These are phyloP conservation scores for Athelia psychrophila DNA, from an alignment of 1,284 basidiomycete species.

Conservation along the genomic window DNA sequence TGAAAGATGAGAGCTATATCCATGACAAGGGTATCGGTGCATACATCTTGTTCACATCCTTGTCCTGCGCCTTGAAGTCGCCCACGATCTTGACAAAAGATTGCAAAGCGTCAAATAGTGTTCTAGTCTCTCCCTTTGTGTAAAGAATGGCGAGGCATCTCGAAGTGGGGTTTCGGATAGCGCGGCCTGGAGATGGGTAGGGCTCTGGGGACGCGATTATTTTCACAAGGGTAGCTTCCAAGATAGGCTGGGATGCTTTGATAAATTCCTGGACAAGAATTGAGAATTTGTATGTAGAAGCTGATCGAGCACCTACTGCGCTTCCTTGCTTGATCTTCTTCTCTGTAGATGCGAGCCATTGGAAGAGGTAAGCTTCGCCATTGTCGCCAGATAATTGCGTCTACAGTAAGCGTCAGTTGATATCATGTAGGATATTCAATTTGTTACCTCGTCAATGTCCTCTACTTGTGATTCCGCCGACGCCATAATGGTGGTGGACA, in stretches of 20 bases:
- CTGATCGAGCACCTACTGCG: conserved; percentile 36
- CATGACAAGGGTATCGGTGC: conserved; percentile 24
- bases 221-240: conserved; percentile 66
- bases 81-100: conserved; percentile 70
- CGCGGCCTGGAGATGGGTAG: conserved; percentile 81
- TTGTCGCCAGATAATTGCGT: conserved; percentile 52
- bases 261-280: conserved; percentile 51
- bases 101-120: conserved; percentile 88
- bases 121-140: conserved; percentile 76
- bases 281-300: not conserved
- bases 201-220: conserved; percentile 56
- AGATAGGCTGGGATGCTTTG: conserved; percentile 56
- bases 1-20: conserved; percentile 6
- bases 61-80: conserved; percentile 67
- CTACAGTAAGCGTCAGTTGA: too few relatives aligned
- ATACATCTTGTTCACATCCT: conserved; percentile 66
- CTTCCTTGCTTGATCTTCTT: conserved; percentile 48
- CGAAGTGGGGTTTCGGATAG: conserved; percentile 77
- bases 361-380: conserved; percentile 78
- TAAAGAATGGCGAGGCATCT: conserved; percentile 82
- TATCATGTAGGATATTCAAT: too few relatives aligned
- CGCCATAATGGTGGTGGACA: too few relatives aligned
- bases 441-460: too few relatives aligned
- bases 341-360: conserved; percentile 76
- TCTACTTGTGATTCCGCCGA: too few relatives aligned